phyloP scores from a whole-genome alignment of 2,329 filamentous ascomycete genomes.

The Ophiocordyceps camponoti-saundersi region DNA sequence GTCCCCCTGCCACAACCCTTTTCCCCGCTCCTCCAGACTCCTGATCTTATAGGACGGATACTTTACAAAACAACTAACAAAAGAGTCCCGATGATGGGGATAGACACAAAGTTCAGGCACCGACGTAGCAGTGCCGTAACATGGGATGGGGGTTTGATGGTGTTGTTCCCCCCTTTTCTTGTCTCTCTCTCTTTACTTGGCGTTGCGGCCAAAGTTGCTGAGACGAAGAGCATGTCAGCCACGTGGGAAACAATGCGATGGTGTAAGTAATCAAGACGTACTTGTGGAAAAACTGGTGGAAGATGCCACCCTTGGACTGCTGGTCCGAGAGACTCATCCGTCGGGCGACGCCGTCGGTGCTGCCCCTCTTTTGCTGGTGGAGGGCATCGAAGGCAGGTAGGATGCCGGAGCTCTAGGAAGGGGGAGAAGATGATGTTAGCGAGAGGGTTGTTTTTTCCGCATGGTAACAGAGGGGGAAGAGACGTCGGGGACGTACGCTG shows the following conservation, averaged over 20 bases:
- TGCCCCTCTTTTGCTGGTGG: constrained; percentile 28
- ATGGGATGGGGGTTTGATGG: no score
- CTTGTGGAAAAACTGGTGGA: constrained; percentile 41
- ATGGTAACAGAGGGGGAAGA: background rate
- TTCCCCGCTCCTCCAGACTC: no score
- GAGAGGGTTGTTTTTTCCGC: background rate
- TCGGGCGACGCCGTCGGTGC: constrained; percentile 24
- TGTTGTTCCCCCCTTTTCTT: no score
- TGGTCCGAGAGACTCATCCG: constrained; percentile 39
- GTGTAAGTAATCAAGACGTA: constrained; percentile 13
- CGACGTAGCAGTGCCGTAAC: background rate
- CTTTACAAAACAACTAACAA: no score
- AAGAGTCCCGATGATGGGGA: no score
- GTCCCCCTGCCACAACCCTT: no score
- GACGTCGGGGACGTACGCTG: background rate
- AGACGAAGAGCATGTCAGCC: background rate
- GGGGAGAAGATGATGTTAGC: background rate
- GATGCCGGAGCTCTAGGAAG: constrained; percentile 24
- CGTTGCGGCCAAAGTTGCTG: constrained; percentile 17
- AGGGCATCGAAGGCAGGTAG: constrained; percentile 32
- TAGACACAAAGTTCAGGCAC: no score
- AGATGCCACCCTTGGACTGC: constrained; percentile 27
- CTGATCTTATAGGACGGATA: no score
- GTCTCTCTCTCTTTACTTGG: constrained; percentile 7
- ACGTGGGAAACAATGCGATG: background rate